Percentiles rank a stretch among this genome's conserved stretches.
phyloP scores from a whole-genome alignment of 257 asterid species.

The Nicotiana benthamiana region DNA sequence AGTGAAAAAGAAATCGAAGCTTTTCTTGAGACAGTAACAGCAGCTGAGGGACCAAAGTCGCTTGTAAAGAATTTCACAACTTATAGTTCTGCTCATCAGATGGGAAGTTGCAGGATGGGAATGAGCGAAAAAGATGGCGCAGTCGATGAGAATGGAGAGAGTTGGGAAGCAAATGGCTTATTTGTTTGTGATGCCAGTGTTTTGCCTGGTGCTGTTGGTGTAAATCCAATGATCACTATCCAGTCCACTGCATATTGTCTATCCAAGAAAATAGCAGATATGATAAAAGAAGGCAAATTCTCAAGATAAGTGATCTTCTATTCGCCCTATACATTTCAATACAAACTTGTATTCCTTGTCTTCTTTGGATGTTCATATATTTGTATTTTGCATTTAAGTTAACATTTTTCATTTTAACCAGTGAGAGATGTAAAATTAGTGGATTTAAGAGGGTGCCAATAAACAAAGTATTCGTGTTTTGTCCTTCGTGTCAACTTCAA shows the following conservation, averaged over 20 bases:
- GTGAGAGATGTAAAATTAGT: background rate
- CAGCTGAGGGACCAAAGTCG: conserved; percentile 53
- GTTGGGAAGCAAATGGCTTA: conserved; percentile 80
- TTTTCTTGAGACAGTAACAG: conserved; percentile 50
- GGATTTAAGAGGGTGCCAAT: background rate
- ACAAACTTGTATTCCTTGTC: background rate
- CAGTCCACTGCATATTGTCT: conserved; percentile 60
- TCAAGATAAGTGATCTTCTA: background rate
- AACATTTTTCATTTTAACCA: background rate
- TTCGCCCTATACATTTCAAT: background rate
- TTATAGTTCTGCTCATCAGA: conserved; percentile 78
- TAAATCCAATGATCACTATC: conserved; percentile 91
- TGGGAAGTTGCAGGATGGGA: conserved; percentile 95
- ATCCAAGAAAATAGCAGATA: conserved; percentile 44
- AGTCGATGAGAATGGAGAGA: conserved; percentile 80
- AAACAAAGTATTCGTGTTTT: background rate
- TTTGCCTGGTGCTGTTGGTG: conserved; percentile 74
- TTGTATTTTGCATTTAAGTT: background rate
- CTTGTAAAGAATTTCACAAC: conserved; percentile 47
- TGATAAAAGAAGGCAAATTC: conserved; percentile 21
- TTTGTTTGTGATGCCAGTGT: conserved; percentile 85
- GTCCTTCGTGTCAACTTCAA: background rate
- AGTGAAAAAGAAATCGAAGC: conserved; percentile 35
- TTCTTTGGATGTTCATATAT: background rate
- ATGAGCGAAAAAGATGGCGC: conserved; percentile 42